Conservation (phyloP, 2,329 filamentous ascomycete species). For the Madurella mycetomatis region DNA sequence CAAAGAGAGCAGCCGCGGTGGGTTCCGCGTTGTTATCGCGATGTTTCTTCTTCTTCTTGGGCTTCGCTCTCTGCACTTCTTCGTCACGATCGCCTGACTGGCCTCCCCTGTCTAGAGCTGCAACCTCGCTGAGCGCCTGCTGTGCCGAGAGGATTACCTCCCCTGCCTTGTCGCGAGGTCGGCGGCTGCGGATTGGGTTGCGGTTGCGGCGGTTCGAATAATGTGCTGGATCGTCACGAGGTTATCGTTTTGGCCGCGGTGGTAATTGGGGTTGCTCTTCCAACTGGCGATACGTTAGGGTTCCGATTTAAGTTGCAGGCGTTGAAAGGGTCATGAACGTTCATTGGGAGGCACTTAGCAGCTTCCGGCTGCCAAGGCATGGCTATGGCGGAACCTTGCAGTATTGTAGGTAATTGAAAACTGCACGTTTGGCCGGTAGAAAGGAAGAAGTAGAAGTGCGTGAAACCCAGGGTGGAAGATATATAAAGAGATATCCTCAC, state of each 20-base stretch:
- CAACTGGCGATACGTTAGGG: conserved; percentile 17
- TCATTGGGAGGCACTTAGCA: conserved; percentile 32
- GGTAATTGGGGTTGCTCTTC: conserved; percentile 13
- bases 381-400: neutral
- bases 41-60: neutral
- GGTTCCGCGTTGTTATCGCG: conserved; percentile 22
- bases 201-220: conserved; percentile 46
- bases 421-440: too few relatives aligned
- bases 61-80: neutral
- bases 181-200: conserved; percentile 40
- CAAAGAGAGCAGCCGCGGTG: neutral
- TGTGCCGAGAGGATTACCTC: conserved; percentile 34
- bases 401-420: too few relatives aligned
- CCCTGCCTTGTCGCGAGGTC: conserved; percentile 45
- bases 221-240: conserved; percentile 36
- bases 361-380: conserved; percentile 8
- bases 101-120: conserved; percentile 1
- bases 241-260: conserved; percentile 19
- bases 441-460: too few relatives aligned
- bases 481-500: too few relatives aligned
- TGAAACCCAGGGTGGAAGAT: too few relatives aligned
- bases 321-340: conserved; percentile 42
- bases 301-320: conserved; percentile 28
- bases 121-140: conserved; percentile 10
- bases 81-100: neutral